Evolutionary conservation across 2,329 filamentous ascomycete genomes (phyloP), one percentile per base, ranked within the genome.

Genomic region (Blastomyces gilchristii): DNA sequence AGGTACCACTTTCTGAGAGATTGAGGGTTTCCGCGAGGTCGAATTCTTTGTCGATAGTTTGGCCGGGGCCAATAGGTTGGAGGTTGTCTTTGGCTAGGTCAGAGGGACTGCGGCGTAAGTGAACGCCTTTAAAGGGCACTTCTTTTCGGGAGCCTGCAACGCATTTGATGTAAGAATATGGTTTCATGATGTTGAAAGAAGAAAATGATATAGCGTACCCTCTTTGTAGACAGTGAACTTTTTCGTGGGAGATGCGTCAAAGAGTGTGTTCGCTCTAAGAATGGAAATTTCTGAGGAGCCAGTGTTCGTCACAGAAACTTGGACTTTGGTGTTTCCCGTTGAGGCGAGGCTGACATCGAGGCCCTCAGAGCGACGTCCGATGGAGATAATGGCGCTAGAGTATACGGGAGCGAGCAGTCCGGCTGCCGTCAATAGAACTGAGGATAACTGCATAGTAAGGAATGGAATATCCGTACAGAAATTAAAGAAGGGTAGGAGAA

Each of bases 1-100:
- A 66, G 18, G 52, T n/a, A 4, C 63, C 63, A 14, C 63, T 62
- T 11, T 43, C 49, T 7, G 62, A 60, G 34, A 66, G 60, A 53
- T 66, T 63, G 37, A 58, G 41, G 45, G 65, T 66, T n/a, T 39
- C 39, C 11, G 63, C 65, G 22, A 66, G 57, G 41, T 66, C 65
- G 31, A 66, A 61, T 47, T 56, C 60, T 14, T 18, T 49, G 22
- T 66, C 63, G 31, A 61, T 52, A 7, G 37, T 63, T 45, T 56
- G 62, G 25, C 62, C 62, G 1, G 65, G 63, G 25, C 54, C 47
- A 31, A 66, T 60, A 18, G 50, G 25, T 16, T 54, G 50, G 58
- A 66, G 61, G 31, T 39, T 60, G n/a, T 43, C 56, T 31, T 41
- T 31, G 16, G 58, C 56, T 25, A 65, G 50, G 31, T 59, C 31